Evolutionary conservation across 768 basidiomycete species (phyloP).

Genomic region (Termitomyces sp.): DNA sequence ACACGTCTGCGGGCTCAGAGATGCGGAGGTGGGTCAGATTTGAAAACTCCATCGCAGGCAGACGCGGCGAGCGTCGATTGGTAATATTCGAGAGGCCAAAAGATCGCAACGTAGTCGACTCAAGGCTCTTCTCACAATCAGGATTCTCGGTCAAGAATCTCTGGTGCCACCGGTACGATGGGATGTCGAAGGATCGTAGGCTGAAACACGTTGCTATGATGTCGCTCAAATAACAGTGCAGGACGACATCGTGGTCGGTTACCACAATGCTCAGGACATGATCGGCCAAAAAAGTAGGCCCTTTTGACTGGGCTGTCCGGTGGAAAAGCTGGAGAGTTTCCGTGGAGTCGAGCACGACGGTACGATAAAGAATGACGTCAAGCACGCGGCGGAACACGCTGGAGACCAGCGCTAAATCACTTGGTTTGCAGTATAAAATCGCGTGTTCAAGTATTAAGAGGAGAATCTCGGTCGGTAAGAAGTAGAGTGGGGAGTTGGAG

Average conservation of each 20-base stretch:
- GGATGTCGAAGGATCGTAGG: constrained; percentile 23
- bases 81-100: constrained; percentile 15
- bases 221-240: constrained; percentile 16
- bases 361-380: constrained; percentile 30
- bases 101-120: constrained; percentile 23
- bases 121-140: constrained; percentile 11
- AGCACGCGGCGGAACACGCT: constrained; percentile 25
- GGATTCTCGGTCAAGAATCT: constrained; percentile 11
- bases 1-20: constrained; percentile 30
- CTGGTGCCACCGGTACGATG: constrained; percentile 17
- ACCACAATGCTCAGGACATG: constrained; percentile 33
- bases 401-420: constrained; percentile 23
- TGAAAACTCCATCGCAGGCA: constrained; percentile 7
- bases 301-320: constrained; percentile 26
- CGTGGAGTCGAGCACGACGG: constrained; percentile 27
- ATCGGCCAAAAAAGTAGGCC: constrained; percentile 19
- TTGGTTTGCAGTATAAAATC: constrained; percentile 23
- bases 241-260: constrained; percentile 15
- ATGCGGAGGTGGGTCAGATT: constrained; percentile 31
- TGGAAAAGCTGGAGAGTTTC: constrained; percentile 26
- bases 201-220: constrained; percentile 29
- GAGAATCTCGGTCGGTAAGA: constrained; percentile 31
- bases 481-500: constrained; percentile 19
- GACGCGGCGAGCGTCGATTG: neutral
- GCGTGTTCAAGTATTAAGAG: constrained; percentile 30